phyloP scores from a whole-genome alignment of 768 basidiomycete species.

The Mycena kentingensis region DNA sequence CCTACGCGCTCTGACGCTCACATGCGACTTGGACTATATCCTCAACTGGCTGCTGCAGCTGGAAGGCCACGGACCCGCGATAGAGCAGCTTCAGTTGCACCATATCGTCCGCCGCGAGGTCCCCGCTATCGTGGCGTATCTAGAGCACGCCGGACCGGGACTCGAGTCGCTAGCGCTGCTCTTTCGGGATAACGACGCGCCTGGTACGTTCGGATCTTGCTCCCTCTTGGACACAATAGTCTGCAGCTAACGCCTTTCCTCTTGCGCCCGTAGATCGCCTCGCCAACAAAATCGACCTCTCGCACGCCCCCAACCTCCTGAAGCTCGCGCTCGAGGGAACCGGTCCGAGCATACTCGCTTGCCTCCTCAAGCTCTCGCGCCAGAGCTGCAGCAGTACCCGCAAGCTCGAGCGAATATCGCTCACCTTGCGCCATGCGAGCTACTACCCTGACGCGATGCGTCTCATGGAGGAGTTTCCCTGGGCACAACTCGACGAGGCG shows the following conservation, averaged over 20 bases:
- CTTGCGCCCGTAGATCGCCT: not conserved
- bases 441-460: not conserved
- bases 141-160: not conserved
- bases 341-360: not conserved
- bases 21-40: slow-evolving; percentile 18
- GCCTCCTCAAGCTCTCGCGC: not conserved
- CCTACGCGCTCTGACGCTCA: slow-evolving; percentile 14
- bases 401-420: not conserved
- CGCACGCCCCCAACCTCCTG: slow-evolving; percentile 6
- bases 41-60: slow-evolving; percentile 11
- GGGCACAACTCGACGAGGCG: slow-evolving; percentile 5
- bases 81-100: slow-evolving; percentile 5
- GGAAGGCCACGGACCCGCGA: slow-evolving; percentile 1
- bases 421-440: slow-evolving; percentile 1
- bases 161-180: slow-evolving; percentile 9
- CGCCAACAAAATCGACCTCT: slow-evolving; percentile 1
- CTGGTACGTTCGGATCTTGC: not conserved
- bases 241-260: not conserved
- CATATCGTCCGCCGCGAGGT: slow-evolving; percentile 13
- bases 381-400: slow-evolving; percentile 3
- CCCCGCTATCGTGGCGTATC: slow-evolving; percentile 3
- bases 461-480: not conserved
- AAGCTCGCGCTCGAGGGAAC: slow-evolving; percentile 10
- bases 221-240: not conserved
- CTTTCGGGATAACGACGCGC: slow-evolving; percentile 9